Conservation (phyloP, 2,329 filamentous ascomycete genomes). For the Fusarium sp. region DNA sequence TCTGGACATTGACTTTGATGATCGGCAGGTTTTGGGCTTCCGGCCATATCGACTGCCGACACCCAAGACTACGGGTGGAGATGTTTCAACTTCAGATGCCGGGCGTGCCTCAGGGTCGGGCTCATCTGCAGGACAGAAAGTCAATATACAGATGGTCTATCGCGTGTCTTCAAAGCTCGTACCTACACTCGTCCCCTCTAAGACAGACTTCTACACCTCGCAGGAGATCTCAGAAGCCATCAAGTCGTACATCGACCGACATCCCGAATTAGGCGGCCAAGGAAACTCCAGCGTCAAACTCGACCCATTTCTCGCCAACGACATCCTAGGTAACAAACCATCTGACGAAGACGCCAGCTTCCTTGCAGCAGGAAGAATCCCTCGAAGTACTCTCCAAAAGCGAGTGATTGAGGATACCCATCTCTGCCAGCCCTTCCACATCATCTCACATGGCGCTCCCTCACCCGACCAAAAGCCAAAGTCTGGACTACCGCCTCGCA, state of each 20-base stretch:
- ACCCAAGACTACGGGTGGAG: not conserved
- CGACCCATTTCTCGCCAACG: conserved; percentile 34
- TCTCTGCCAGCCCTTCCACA: conserved; percentile 34
- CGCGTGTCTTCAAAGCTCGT: conserved; percentile 30
- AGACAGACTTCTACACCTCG: conserved; percentile 32
- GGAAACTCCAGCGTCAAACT: conserved; percentile 30
- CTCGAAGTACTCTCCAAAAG: conserved; percentile 31
- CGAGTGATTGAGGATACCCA: conserved; percentile 29
- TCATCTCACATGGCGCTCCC: conserved; percentile 15
- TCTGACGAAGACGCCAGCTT: conserved; percentile 28
- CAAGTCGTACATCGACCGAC: conserved; percentile 34
- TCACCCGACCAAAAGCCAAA: conserved; percentile 33
- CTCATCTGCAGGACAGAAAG: conserved; percentile 9
- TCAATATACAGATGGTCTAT: conserved; percentile 31
- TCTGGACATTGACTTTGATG: conserved; percentile 33
- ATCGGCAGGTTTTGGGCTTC: conserved; percentile 19
- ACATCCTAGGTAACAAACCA: conserved; percentile 25
- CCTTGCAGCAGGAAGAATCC: conserved; percentile 30
- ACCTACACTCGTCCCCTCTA: conserved; percentile 33
- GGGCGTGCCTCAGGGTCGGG: not conserved
- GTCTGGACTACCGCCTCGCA: conserved; percentile 24
- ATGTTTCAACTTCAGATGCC: not conserved
- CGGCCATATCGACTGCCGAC: conserved; percentile 32
- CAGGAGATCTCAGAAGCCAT: conserved; percentile 32
- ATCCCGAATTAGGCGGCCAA: conserved; percentile 31